Evolutionary conservation across 768 basidiomycete species (phyloP).

Genomic region (Boletus sp.): DNA sequence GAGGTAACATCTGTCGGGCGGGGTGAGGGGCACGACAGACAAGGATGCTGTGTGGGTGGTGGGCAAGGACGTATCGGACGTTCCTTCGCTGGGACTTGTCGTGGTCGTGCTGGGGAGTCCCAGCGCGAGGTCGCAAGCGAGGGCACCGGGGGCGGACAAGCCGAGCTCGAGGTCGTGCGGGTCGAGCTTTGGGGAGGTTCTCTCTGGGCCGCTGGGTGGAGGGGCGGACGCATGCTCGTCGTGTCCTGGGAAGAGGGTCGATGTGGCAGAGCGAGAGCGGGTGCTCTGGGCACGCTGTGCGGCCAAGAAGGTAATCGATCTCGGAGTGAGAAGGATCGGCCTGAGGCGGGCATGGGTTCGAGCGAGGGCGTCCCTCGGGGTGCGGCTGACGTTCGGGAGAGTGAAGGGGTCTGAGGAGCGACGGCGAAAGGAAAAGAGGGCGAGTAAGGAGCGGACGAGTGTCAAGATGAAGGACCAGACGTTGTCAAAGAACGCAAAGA

Average conservation of each 20-base stretch:
- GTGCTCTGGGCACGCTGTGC: slow-evolving; percentile 4
- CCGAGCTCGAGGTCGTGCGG: slow-evolving; percentile 17
- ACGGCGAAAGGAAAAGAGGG: slow-evolving; percentile 17
- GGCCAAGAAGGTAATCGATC: slow-evolving; percentile 1
- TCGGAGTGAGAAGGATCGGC: slow-evolving; percentile 21
- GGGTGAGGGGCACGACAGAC: slow-evolving; percentile 22
- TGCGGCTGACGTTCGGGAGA: slow-evolving; percentile 5
- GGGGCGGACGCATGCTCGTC: neutral
- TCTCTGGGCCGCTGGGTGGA: slow-evolving; percentile 2
- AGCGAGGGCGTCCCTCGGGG: slow-evolving; percentile 7
- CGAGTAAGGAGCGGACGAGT: slow-evolving; percentile 28
- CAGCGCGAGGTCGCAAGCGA: neutral
- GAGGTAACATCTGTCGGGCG: slow-evolving; percentile 23
- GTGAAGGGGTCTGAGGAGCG: slow-evolving; percentile 10
- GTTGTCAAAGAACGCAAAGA: slow-evolving; percentile 17
- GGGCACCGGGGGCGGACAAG: slow-evolving; percentile 2
- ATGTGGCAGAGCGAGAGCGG: slow-evolving; percentile 10
- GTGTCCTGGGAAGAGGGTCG: slow-evolving; percentile 8
- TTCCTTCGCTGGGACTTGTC: neutral
- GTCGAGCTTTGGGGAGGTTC: slow-evolving; percentile 21
- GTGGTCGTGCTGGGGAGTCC: neutral
- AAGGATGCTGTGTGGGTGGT: slow-evolving; percentile 3
- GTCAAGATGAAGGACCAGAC: slow-evolving; percentile 27
- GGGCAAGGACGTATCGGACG: slow-evolving; percentile 13
- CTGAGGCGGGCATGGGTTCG: slow-evolving; percentile 16